A percentile compares a stretch with the other conserved stretches of the same genome.
Conservation (phyloP, 2,329 filamentous ascomycete species). For the Fusarium xyrophilum region DNA sequence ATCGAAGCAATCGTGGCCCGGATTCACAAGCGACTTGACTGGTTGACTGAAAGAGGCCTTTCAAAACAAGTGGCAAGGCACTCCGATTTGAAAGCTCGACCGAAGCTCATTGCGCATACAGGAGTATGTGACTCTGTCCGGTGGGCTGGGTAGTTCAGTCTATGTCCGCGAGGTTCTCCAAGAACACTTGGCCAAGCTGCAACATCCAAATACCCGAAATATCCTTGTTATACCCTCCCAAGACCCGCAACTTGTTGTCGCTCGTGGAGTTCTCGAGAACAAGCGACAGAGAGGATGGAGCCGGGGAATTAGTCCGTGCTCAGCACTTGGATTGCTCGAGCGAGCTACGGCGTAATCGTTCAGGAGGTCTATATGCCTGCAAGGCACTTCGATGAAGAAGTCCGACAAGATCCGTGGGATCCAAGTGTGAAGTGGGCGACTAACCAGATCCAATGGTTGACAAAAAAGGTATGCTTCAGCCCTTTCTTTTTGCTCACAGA, state of each 20-base stretch:
- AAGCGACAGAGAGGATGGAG: constrained; percentile 24
- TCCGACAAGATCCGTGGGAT: constrained; percentile 25
- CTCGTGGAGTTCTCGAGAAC: constrained; percentile 27
- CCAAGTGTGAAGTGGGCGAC: constrained; percentile 27
- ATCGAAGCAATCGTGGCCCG: constrained; percentile 45
- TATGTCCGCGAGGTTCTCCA: constrained; percentile 55
- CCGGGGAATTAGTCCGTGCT: constrained; percentile 19
- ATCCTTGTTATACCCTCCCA: constrained; percentile 26
- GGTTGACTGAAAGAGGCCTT: constrained; percentile 44
- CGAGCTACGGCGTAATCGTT: constrained; percentile 35
- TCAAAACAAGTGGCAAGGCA: constrained; percentile 47
- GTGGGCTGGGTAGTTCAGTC: constrained; percentile 54
- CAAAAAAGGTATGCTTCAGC: constrained; percentile 20
- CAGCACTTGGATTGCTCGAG: constrained; percentile 31
- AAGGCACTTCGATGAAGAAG: constrained; percentile 30
- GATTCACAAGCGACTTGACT: constrained; percentile 51
- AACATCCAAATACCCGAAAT: constrained; percentile 43
- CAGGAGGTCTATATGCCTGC: constrained; percentile 29
- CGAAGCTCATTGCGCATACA: constrained; percentile 21
- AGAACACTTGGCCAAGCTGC: constrained; percentile 44
- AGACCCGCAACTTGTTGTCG: constrained; percentile 27
- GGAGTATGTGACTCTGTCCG: constrained; percentile 54
- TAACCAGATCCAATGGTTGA: constrained; percentile 39
- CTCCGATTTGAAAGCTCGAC: background rate
- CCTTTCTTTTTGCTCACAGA: background rate